These are phyloP conservation scores for Hymenotorrendiella dingleyae DNA, from an alignment of 2,329 filamentous ascomycete species.

Conservation along the genomic window DNA sequence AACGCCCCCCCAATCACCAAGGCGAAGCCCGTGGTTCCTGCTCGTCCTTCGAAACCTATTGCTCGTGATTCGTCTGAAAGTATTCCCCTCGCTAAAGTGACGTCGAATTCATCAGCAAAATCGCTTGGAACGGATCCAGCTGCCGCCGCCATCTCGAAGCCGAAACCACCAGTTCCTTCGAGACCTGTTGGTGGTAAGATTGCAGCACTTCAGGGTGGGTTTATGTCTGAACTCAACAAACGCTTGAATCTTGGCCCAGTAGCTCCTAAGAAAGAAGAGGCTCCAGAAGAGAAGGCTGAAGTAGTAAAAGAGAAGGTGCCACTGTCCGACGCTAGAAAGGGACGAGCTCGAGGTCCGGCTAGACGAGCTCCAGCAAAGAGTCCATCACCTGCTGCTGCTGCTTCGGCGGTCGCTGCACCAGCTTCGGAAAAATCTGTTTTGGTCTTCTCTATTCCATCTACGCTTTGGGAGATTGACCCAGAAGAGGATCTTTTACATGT, in stretches of 20 bases:
- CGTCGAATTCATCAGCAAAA: conserved; percentile 27
- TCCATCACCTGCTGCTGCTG: conserved; percentile 17
- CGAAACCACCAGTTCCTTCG: conserved; percentile 79
- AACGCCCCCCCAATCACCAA: conserved; percentile 37
- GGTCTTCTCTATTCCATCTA: conserved; percentile 30
- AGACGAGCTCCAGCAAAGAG: conserved; percentile 59
- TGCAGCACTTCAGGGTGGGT: conserved; percentile 81
- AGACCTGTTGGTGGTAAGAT: conserved; percentile 81
- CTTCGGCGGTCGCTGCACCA: conserved; percentile 1
- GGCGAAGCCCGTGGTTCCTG: conserved; percentile 55
- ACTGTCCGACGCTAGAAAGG: conserved; percentile 84
- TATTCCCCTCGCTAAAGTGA: conserved; percentile 21
- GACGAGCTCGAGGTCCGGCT: conserved; percentile 80
- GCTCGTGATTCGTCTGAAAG: conserved; percentile 35
- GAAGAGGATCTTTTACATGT: conserved; percentile 35
- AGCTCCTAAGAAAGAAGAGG: conserved; percentile 68
- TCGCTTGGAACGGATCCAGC: conserved; percentile 35
- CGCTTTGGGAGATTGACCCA: conserved; percentile 38
- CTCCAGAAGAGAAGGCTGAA: conserved; percentile 46
- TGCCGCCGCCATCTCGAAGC: conserved; percentile 47
- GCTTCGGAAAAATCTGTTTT: conserved; percentile 10
- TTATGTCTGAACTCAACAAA: conserved; percentile 89
- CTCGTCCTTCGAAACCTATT: conserved; percentile 53
- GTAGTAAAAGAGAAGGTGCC: conserved; percentile 67
- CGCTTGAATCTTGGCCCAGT: conserved; percentile 83